These are phyloP conservation scores for Saururus chinensis DNA, from an alignment of 164 flowering plant genomes.

Conservation along the genomic window DNA sequence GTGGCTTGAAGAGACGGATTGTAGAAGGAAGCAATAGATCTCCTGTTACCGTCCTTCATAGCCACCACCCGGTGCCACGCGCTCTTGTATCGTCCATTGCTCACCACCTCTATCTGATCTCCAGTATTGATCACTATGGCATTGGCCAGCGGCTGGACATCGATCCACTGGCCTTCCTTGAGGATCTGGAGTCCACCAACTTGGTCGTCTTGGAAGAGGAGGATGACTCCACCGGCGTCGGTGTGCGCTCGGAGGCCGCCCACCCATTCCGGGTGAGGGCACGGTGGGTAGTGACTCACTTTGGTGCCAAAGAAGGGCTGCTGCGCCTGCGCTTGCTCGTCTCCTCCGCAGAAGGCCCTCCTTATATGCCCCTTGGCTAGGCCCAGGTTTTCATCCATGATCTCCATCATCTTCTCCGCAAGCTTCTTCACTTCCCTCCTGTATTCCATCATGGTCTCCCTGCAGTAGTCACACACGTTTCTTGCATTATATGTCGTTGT, in stretches of 20 bases:
- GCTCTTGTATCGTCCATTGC: slow-evolving; percentile 88
- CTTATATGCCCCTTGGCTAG: slow-evolving; percentile 65
- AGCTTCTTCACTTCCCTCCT: slow-evolving; percentile 61
- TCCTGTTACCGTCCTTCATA: slow-evolving; percentile 41
- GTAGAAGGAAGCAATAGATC: slow-evolving; percentile 87
- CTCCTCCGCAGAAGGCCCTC: slow-evolving; percentile 42
- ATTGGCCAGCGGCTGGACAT: slow-evolving; percentile 71
- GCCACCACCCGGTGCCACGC: slow-evolving; percentile 75
- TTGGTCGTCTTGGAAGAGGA: slow-evolving; percentile 80
- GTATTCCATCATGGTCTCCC: slow-evolving; percentile 84
- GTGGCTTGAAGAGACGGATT: slow-evolving; percentile 69
- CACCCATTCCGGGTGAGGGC: slow-evolving; percentile 59
- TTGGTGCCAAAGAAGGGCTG: slow-evolving; percentile 79
- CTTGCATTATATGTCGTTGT: too few species aligned
- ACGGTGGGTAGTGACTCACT: slow-evolving; percentile 91
- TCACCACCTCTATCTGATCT: slow-evolving; percentile 83
- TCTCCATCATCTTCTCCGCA: slow-evolving; percentile 61
- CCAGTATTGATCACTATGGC: slow-evolving; percentile 86
- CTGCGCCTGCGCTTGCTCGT: slow-evolving; percentile 20
- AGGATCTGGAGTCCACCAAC: slow-evolving; percentile 75
- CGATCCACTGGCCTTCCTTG: slow-evolving; percentile 74
- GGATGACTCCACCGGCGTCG: slow-evolving; percentile 87
- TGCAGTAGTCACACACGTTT: slow-evolving; percentile 24
- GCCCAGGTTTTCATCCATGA: slow-evolving; percentile 80
- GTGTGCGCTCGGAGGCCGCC: slow-evolving; percentile 90